Conservation (phyloP, 164 flowering plant genomes). For the Piper longum region DNA sequence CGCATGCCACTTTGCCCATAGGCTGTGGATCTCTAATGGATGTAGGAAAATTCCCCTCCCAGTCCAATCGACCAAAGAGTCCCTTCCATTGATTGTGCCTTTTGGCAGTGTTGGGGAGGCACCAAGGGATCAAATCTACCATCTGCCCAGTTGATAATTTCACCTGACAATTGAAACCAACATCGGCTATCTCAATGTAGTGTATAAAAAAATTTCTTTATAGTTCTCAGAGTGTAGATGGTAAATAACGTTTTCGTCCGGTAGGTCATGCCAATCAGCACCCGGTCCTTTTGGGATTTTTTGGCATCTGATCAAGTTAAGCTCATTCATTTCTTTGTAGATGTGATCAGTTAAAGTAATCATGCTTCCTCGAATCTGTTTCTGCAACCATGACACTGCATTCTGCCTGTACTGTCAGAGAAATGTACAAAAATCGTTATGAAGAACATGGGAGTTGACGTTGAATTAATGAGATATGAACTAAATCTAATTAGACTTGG, state of each 20-base stretch:
- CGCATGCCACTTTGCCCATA: slow-evolving; percentile 99
- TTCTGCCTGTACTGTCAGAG: slow-evolving; percentile 49
- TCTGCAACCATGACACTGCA: slow-evolving; percentile 41
- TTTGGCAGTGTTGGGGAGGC: slow-evolving; percentile 48
- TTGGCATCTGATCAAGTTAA: slow-evolving; percentile 32
- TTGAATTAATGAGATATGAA: neutral
- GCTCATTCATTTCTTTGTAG: slow-evolving; percentile 85
- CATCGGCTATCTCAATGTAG: too few relatives aligned
- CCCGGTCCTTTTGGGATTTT: slow-evolving; percentile 45
- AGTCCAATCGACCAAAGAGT: slow-evolving; percentile 81
- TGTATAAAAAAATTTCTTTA: too few relatives aligned
- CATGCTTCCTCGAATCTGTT: slow-evolving; percentile 27
- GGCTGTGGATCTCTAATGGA: slow-evolving; percentile 91
- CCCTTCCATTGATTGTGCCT: slow-evolving; percentile 96
- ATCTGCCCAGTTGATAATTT: slow-evolving; percentile 60
- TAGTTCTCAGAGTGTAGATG: too few relatives aligned
- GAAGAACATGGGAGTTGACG: too few relatives aligned
- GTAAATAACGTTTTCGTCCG: slow-evolving; percentile 61
- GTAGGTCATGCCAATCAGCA: slow-evolving; percentile 88
- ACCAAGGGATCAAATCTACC: slow-evolving; percentile 43
- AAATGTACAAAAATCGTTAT: slow-evolving; percentile 1
- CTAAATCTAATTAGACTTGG: neutral
- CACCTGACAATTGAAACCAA: slow-evolving; percentile 24
- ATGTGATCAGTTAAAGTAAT: slow-evolving; percentile 52
- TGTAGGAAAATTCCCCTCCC: slow-evolving; percentile 94